These are phyloP conservation scores for Cenchrus americanus DNA, from an alignment of 176 grass and related monocot species.

Conservation along the genomic window DNA sequence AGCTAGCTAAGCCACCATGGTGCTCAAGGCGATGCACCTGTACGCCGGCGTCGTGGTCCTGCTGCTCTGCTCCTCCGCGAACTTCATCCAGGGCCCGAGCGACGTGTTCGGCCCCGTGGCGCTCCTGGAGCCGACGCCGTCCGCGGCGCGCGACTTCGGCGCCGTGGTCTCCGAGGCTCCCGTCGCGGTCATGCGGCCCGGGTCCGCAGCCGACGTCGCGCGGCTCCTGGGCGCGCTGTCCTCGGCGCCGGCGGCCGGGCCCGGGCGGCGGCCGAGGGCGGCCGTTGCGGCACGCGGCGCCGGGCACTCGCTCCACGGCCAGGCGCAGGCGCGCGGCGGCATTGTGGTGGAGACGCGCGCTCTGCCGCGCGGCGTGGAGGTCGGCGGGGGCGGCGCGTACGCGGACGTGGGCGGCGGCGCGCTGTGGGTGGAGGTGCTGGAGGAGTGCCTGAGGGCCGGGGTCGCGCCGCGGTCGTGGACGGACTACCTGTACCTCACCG, in stretches of 20 bases:
- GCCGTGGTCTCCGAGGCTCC: conserved; percentile 58
- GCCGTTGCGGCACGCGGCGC: conserved; percentile 69
- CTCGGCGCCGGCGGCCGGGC: neutral
- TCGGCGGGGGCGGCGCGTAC: conserved; percentile 33
- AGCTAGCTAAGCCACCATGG: conserved; percentile 12
- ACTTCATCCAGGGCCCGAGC: conserved; percentile 82
- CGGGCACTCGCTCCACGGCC: conserved; percentile 82
- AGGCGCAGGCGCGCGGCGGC: conserved; percentile 72
- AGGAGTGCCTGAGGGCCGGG: conserved; percentile 68
- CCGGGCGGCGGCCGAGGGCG: neutral
- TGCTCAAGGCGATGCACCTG: conserved; percentile 20
- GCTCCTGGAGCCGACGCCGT: conserved; percentile 48
- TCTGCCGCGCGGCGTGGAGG: conserved; percentile 47
- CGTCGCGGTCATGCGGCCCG: conserved; percentile 55
- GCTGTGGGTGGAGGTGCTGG: conserved; percentile 84
- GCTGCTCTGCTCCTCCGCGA: conserved; percentile 51
- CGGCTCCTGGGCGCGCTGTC: conserved; percentile 63
- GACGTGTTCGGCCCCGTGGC: conserved; percentile 57
- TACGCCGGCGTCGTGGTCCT: conserved; percentile 45
- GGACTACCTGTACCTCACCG: conserved; percentile 84
- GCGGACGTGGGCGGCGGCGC: conserved; percentile 78
- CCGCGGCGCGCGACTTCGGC: conserved; percentile 68
- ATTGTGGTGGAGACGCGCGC: conserved; percentile 84
- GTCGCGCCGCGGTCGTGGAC: conserved; percentile 86
- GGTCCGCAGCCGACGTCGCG: conserved; percentile 62